A percentile compares a stretch with the other conserved stretches of the same genome.
Evolutionary conservation across 2,329 filamentous ascomycete genomes (phyloP).

Genomic region (Aspergillus pseudoglaucus): DNA sequence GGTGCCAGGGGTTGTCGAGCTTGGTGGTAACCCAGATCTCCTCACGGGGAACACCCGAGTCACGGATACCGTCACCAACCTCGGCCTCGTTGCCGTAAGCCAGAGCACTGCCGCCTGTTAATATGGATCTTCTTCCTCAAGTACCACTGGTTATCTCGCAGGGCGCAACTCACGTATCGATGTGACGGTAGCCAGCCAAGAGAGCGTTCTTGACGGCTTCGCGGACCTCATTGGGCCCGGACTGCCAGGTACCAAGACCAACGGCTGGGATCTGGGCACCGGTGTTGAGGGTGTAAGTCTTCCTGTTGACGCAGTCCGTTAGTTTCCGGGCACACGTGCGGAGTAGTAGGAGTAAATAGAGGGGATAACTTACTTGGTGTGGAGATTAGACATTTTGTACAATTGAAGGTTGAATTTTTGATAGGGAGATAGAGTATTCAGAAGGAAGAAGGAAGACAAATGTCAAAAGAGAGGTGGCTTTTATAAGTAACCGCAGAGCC

Average conservation of each 20-base stretch:
- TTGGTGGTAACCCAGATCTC: slow-evolving; percentile 66
- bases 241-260: slow-evolving; percentile 52
- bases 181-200: slow-evolving; percentile 50
- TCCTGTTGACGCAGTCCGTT: slow-evolving; percentile 14
- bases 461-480: background rate
- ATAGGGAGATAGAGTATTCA: background rate
- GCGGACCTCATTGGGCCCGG: slow-evolving; percentile 46
- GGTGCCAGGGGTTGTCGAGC: slow-evolving; percentile 60
- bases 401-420: slow-evolving; percentile 1
- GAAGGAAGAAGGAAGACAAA: background rate
- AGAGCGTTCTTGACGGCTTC: slow-evolving; percentile 45
- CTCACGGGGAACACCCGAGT: slow-evolving; percentile 59
- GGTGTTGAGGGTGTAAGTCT: slow-evolving; percentile 43
- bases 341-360: slow-evolving; percentile 1
- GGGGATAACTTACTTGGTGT: slow-evolving; percentile 22
- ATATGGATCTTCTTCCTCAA: background rate
- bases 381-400: slow-evolving; percentile 20
- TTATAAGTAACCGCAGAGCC: background rate
- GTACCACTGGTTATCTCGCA: background rate
- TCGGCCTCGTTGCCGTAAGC: slow-evolving; percentile 61
- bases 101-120: slow-evolving; percentile 20
- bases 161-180: slow-evolving; percentile 42
- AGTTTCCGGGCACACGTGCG: background rate
- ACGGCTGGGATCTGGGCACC: slow-evolving; percentile 44
- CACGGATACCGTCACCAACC: slow-evolving; percentile 59